Evolutionary conservation across 2,329 filamentous ascomycete genomes (phyloP), one percentile per base, ranked within the genome.

Genomic region (Teratosphaeria nubilosa): DNA sequence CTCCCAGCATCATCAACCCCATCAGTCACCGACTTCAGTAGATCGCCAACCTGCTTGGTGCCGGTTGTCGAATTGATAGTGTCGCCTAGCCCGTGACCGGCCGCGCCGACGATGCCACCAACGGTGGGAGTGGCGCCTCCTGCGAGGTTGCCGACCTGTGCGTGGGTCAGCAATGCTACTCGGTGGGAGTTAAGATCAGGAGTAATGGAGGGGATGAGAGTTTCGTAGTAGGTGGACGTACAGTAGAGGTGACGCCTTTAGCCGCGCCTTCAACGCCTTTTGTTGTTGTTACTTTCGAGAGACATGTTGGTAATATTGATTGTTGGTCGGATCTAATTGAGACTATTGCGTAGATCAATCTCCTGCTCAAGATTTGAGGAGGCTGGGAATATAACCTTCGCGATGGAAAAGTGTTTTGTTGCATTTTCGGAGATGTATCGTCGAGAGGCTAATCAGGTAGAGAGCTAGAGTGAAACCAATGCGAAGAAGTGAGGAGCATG

Each of bases 91-190:
- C 76, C 52, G 31, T 74, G 68, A 41, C 76, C 76, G 10, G 75
- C 66, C 11, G 75, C 73, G 51, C 76, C 81, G 16, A 81, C 77
- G 1, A 82, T 74, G 32, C 79, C 78, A 11, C 80, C 80, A 2
- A 78, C 73, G 2, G 79, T 82, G 60, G 78, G 77, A 6, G 78
- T 75, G 20, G 82, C 69, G 34, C 80, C 80, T 16, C 79, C 80
- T 50, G 77, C 76, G 0, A 77, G 77, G 67, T 83, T 83, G 55
- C 81, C 80, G 30, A 70, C 31, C 66, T 66, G 34, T 30, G 24
- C n/a, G 16, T 14, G 34, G n/a, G 16, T 11, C 56, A 48, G 31
- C n/a, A n/a, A n/a, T n/a, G n/a, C n/a, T n/a, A n/a, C n/a, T n/a
- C n/a, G n/a, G n/a, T n/a, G 14, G 24, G 7, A 11, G 13, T 32